phyloP scores from a whole-genome alignment of 2,329 filamentous ascomycete genomes.

The Microascus cirrosus region DNA sequence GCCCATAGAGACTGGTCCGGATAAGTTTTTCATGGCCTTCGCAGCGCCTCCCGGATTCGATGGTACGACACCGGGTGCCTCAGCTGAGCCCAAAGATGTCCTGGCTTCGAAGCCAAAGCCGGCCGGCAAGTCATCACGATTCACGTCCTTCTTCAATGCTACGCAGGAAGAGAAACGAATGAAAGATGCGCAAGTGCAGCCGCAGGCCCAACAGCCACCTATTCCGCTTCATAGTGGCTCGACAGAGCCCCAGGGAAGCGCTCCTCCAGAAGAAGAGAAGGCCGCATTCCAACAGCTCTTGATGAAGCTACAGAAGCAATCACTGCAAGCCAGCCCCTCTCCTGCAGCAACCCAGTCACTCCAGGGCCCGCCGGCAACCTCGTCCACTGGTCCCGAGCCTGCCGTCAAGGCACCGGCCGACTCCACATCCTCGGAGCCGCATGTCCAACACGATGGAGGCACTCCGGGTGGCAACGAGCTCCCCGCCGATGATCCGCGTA shows the following conservation, averaged over 20 bases:
- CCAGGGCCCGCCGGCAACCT: conserved; percentile 13
- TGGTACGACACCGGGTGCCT: conserved; percentile 15
- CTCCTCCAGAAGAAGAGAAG: conserved; percentile 56
- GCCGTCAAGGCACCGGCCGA: conserved; percentile 10
- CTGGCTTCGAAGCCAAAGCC: conserved; percentile 33
- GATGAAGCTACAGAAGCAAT: conserved; percentile 63
- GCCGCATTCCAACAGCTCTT: conserved; percentile 77
- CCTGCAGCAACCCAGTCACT: conserved; percentile 17
- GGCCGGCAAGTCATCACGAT: conserved; percentile 62
- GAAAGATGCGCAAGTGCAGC: conserved; percentile 4
- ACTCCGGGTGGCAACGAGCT: not conserved
- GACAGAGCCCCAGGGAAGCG: conserved; percentile 13
- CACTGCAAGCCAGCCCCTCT: conserved; percentile 26
- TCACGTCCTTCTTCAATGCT: conserved; percentile 67
- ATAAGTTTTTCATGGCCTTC: conserved; percentile 64
- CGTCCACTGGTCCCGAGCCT: conserved; percentile 7
- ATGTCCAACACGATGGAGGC: not conserved
- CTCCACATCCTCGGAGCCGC: not conserved
- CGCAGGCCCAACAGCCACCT: conserved; percentile 1
- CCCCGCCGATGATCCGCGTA: conserved; percentile 9
- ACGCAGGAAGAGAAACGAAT: conserved; percentile 7
- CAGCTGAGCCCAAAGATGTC: conserved; percentile 25
- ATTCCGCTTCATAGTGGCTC: conserved; percentile 1
- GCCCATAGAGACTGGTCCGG: conserved; percentile 55
- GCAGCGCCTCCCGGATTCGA: conserved; percentile 26